phyloP scores from a whole-genome alignment of 1,139 yeast species.

The Yamadazyma buinensis region DNA sequence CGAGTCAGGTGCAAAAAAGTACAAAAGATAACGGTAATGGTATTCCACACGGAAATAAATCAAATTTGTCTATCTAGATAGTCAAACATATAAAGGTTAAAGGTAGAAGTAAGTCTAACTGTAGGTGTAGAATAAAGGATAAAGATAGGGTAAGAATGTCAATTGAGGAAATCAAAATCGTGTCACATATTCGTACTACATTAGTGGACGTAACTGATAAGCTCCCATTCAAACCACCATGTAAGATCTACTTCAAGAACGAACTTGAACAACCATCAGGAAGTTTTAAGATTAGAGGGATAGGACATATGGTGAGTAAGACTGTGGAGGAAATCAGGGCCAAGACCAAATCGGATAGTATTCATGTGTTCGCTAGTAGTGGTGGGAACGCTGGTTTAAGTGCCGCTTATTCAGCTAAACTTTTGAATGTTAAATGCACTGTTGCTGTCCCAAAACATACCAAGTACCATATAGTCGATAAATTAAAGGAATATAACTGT shows the following conservation, averaged over 20 bases:
- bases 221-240: conserved; percentile 23
- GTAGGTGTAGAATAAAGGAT: no score
- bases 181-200: conserved; percentile 22
- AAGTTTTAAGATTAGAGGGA: conserved; percentile 38
- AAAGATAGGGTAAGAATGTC: conserved; percentile 9
- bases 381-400: conserved; percentile 49
- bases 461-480: conserved; percentile 22
- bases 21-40: no score
- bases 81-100: no score
- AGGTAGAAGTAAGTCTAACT: no score
- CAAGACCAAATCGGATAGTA: conserved; percentile 14
- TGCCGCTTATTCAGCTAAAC: conserved; percentile 35
- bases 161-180: conserved; percentile 2
- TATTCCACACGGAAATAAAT: no score
- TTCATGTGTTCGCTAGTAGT: conserved; percentile 37
- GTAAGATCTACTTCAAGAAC: conserved; percentile 32
- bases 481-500: conserved; percentile 26
- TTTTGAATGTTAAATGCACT: conserved; percentile 28
- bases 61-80: no score
- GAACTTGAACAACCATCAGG: conserved; percentile 42
- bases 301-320: conserved; percentile 29
- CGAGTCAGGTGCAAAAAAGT: no score
- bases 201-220: conserved; percentile 26
- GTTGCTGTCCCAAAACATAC: conserved; percentile 35
- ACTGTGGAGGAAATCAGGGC: conserved; percentile 19